phyloP scores from a whole-genome alignment of 116 monocot species.

The Posidonia oceanica region DNA sequence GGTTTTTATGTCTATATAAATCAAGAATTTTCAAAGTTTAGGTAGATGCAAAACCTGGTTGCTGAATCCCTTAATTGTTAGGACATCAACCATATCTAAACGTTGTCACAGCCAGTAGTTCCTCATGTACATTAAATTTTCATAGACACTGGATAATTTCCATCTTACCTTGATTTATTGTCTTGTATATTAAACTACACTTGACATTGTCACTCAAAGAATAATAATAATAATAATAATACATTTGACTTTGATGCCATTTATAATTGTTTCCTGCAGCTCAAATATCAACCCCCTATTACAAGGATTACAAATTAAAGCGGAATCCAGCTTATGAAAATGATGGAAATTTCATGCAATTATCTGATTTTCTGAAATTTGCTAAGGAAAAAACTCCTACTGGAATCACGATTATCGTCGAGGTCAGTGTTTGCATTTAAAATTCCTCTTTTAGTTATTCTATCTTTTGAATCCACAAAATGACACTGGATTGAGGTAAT shows the following conservation, averaged over 20 bases:
- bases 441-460: neutral
- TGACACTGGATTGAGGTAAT: neutral
- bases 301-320: neutral
- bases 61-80: no score
- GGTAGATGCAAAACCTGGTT: no score
- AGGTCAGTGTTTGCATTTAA: conserved; percentile 6
- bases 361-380: conserved; percentile 4
- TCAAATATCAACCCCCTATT: conserved; percentile 2
- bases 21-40: no score
- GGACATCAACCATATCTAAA: neutral
- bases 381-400: neutral
- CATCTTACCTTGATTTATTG: neutral
- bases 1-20: no score
- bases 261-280: conserved; percentile 1
- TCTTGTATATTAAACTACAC: neutral
- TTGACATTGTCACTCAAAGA: neutral
- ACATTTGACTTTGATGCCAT: neutral
- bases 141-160: neutral
- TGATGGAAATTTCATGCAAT: neutral
- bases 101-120: neutral
- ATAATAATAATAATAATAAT: neutral
- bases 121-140: neutral
- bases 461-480: neutral
- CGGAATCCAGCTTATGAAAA: conserved; percentile 8
- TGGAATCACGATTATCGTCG: conserved; percentile 2